Evolutionary conservation across 2,329 filamentous ascomycete genomes (phyloP).

Genomic region (Hysterium pulicare): DNA sequence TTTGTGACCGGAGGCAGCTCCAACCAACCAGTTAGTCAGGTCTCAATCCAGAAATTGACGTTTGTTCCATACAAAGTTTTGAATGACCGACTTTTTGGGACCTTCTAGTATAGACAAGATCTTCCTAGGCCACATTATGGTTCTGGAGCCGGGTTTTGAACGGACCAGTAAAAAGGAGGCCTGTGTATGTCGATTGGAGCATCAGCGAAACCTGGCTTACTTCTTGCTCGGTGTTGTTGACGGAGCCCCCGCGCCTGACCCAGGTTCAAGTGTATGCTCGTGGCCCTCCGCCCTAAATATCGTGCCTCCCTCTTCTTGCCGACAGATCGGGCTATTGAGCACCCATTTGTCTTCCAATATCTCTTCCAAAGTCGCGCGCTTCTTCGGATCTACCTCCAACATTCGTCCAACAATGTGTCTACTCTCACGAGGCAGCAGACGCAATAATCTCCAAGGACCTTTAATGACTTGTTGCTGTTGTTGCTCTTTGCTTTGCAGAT

Average conservation of each 20-base stretch:
- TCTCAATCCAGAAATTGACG: too few relatives aligned
- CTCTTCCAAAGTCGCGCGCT: slow-evolving; percentile 79
- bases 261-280: slow-evolving; percentile 77
- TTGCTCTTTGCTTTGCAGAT: slow-evolving; percentile 46
- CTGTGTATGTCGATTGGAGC: too few relatives aligned
- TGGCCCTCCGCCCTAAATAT: slow-evolving; percentile 74
- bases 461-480: slow-evolving; percentile 62
- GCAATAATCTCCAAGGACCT: slow-evolving; percentile 85
- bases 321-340: slow-evolving; percentile 77
- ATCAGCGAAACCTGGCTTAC: too few relatives aligned
- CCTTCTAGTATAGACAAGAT: too few relatives aligned
- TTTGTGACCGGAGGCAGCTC: too few relatives aligned
- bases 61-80: too few relatives aligned
- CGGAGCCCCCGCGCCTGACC: slow-evolving; percentile 20
- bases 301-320: slow-evolving; percentile 69
- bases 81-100: too few relatives aligned
- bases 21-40: too few relatives aligned
- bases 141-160: too few relatives aligned
- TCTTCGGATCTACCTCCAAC: slow-evolving; percentile 82
- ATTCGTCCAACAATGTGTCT: slow-evolving; percentile 87
- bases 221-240: slow-evolving; percentile 28
- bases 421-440: slow-evolving; percentile 83
- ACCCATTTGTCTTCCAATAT: slow-evolving; percentile 89
- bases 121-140: too few relatives aligned
- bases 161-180: too few relatives aligned